Evolutionary conservation across 164 flowering plant species (phyloP).

Genomic region (Umbilicus rupestris): DNA sequence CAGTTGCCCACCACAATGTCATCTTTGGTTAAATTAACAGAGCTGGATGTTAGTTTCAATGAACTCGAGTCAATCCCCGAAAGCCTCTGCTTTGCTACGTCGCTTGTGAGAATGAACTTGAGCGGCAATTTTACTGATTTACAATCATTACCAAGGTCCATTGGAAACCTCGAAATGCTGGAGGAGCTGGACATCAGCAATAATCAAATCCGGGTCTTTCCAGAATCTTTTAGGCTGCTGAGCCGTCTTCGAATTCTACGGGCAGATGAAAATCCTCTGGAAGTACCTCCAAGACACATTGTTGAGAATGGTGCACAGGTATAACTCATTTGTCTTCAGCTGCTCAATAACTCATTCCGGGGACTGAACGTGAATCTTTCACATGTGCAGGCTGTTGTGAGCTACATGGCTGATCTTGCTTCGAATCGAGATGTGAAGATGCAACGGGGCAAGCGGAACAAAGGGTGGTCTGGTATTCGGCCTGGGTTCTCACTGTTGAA

Average conservation of each 20-base stretch:
- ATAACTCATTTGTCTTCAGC: conserved; percentile 1
- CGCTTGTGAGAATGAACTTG: conserved; percentile 64
- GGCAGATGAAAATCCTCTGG: conserved; percentile 66
- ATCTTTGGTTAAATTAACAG: conserved; percentile 45
- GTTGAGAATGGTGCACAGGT: conserved; percentile 82
- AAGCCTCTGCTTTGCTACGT: conserved; percentile 74
- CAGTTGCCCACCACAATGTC: conserved; percentile 82
- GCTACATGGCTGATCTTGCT: conserved; percentile 3
- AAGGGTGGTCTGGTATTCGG: not conserved
- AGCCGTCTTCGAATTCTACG: conserved; percentile 40
- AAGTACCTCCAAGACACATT: conserved; percentile 63
- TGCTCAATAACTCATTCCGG: not conserved
- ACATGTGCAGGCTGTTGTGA: conserved; percentile 5
- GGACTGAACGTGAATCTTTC: too few species aligned
- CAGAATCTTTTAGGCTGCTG: conserved; percentile 71
- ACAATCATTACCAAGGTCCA: conserved; percentile 56
- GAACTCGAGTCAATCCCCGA: conserved; percentile 87
- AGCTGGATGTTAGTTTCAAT: conserved; percentile 80
- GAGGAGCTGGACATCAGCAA: conserved; percentile 83
- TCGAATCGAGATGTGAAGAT: not conserved
- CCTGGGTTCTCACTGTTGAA: not conserved
- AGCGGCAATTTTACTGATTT: conserved; percentile 79
- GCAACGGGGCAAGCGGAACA: not conserved
- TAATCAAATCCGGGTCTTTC: conserved; percentile 71
- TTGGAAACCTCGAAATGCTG: conserved; percentile 83